Percentiles rank a stretch among this genome's conserved stretches.
Evolutionary conservation across 2,329 filamentous ascomycete species (phyloP).

Genomic region (Achaetomium macrosporum): DNA sequence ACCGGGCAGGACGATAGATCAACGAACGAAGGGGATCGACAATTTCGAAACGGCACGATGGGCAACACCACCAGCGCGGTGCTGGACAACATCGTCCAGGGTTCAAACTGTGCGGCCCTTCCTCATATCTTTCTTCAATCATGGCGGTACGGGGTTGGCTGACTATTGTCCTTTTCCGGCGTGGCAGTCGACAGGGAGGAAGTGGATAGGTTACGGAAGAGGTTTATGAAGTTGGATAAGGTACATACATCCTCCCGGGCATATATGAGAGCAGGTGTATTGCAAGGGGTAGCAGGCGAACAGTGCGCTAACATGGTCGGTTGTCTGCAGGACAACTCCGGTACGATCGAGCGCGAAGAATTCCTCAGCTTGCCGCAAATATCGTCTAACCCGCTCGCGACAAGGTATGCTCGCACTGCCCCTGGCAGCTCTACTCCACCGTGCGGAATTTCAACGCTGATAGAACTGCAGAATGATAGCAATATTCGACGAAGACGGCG

Average conservation of each 20-base stretch:
- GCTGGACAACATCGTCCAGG: constrained; percentile 92
- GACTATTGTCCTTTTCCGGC: not conserved
- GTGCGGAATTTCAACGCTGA: not conserved
- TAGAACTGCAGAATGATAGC: constrained; percentile 74
- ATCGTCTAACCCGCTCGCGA: constrained; percentile 93
- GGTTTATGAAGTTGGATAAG: constrained; percentile 99
- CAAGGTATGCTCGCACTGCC: constrained; percentile 51
- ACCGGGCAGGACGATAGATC: not conserved
- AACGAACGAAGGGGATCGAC: not conserved
- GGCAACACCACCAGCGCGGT: constrained; percentile 67
- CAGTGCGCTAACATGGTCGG: not conserved
- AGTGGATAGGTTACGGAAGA: constrained; percentile 89
- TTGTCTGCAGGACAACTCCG: constrained; percentile 75
- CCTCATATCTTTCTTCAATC: not conserved
- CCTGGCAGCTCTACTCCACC: not conserved
- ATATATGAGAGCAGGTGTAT: not conserved
- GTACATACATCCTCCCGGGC: constrained; percentile 41
- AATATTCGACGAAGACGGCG: constrained; percentile 97
- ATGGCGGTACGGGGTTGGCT: not conserved
- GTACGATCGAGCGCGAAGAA: constrained; percentile 96
- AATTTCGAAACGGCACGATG: constrained; percentile 39
- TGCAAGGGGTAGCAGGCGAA: no score
- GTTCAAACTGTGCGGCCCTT: constrained; percentile 72
- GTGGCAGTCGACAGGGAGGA: constrained; percentile 86
- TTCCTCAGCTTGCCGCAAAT: constrained; percentile 97